phyloP scores from a whole-genome alignment of 805 yeast species.

The Sugiyamaella boreocaroliniensis region DNA sequence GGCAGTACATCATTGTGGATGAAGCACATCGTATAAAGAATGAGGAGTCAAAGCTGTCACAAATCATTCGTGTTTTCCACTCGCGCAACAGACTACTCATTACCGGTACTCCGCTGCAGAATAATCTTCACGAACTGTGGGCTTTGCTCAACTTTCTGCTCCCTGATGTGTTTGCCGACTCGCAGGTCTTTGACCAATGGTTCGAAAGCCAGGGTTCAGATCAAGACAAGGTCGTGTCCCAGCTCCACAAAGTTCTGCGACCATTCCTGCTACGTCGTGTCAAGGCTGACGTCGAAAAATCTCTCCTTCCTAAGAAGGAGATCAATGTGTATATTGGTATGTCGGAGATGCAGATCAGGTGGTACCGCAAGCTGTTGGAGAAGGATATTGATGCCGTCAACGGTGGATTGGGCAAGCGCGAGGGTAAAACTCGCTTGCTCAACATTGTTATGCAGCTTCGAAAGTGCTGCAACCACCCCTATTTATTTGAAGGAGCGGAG shows the following conservation, averaged over 20 bases:
- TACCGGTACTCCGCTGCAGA: slow-evolving; percentile 95
- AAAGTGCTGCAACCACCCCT: slow-evolving; percentile 96
- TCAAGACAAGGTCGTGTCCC: slow-evolving; percentile 81
- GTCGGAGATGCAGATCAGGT: slow-evolving; percentile 89
- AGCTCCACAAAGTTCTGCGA: slow-evolving; percentile 74
- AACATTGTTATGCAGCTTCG: slow-evolving; percentile 95
- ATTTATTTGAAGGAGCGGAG: slow-evolving; percentile 96
- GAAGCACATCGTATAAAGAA: slow-evolving; percentile 96
- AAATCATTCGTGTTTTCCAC: slow-evolving; percentile 80
- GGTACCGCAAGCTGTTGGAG: slow-evolving; percentile 83
- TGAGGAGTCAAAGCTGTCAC: slow-evolving; percentile 85
- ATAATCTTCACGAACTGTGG: slow-evolving; percentile 94
- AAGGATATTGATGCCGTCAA: slow-evolving; percentile 95
- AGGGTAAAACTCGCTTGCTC: slow-evolving; percentile 72
- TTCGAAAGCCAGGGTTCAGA: slow-evolving; percentile 47
- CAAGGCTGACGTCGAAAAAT: slow-evolving; percentile 87
- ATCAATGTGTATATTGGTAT: slow-evolving; percentile 87
- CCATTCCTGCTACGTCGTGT: slow-evolving; percentile 88
- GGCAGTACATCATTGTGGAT: slow-evolving; percentile 93
- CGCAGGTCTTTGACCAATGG: slow-evolving; percentile 89
- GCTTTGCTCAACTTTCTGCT: slow-evolving; percentile 81
- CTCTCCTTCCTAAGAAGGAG: slow-evolving; percentile 84
- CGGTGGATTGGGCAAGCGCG: slow-evolving; percentile 85
- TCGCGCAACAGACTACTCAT: slow-evolving; percentile 78
- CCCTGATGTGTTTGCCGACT: slow-evolving; percentile 93